phyloP scores from a whole-genome alignment of 2,329 filamentous ascomycete species.

The Aspergillus neotritici region DNA sequence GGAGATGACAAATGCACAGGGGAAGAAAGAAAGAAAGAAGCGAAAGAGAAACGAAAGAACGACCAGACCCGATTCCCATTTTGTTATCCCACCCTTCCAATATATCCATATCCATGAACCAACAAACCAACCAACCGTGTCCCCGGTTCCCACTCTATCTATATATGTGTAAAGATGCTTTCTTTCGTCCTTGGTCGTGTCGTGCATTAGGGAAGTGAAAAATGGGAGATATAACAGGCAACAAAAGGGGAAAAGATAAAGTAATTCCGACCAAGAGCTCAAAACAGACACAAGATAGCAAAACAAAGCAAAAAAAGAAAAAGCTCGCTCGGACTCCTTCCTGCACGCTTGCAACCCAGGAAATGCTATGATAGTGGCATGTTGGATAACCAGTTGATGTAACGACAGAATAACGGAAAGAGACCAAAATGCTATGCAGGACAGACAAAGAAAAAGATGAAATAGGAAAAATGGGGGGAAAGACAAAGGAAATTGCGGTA shows the following conservation, averaged over 20 bases:
- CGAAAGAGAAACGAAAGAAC: too few relatives aligned
- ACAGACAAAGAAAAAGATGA: constrained; percentile 10
- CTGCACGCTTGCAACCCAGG: constrained; percentile 16
- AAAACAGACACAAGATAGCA: constrained; percentile 7
- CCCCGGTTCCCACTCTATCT: constrained; percentile 19
- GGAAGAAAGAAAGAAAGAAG: too few relatives aligned
- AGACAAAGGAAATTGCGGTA: constrained; percentile 22
- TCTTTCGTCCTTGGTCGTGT: constrained; percentile 23
- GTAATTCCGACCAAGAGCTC: too few relatives aligned
- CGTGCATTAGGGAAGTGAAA: constrained; percentile 13
- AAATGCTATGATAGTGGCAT: constrained; percentile 19
- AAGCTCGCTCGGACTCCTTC: constrained; percentile 22
- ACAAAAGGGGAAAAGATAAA: too few relatives aligned
- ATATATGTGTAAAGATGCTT: constrained; percentile 10
- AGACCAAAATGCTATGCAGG: constrained; percentile 2
- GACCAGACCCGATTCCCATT: too few relatives aligned
- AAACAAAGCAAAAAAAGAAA: constrained; percentile 10
- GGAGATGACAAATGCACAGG: too few relatives aligned
- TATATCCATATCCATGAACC: constrained; percentile 15
- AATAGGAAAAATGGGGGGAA: constrained; percentile 13
- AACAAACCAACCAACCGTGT: too few relatives aligned
- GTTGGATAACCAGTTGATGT: constrained; percentile 13
- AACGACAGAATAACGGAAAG: constrained; percentile 11
- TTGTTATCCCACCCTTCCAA: constrained; percentile 7
- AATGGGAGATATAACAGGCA: constrained; percentile 8